Evolutionary conservation across 305 asterid genomes (phyloP).

Genomic region (Solanum hybrid): DNA sequence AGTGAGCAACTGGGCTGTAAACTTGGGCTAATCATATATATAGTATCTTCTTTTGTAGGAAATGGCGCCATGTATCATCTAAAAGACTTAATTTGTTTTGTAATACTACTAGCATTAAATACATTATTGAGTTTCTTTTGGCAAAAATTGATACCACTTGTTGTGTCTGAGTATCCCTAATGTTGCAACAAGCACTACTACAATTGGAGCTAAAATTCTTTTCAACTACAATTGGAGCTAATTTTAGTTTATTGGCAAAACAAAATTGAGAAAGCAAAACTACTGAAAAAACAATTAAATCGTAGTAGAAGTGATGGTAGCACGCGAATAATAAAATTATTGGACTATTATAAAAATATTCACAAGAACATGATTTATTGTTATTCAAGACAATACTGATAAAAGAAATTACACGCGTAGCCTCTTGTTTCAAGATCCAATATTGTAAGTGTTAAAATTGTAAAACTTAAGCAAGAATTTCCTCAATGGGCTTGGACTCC

Average conservation of each 20-base stretch:
- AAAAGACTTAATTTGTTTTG: too few relatives aligned
- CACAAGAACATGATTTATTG: too few relatives aligned
- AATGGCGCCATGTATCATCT: background rate
- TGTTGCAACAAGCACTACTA: background rate
- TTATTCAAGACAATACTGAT: background rate
- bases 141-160: too few relatives aligned
- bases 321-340: background rate
- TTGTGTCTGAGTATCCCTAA: too few relatives aligned
- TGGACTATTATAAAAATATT: too few relatives aligned
- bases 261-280: background rate
- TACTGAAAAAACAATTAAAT: background rate
- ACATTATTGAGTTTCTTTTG: too few relatives aligned
- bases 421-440: background rate
- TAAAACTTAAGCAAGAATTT: conserved; percentile 29
- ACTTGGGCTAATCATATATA: background rate
- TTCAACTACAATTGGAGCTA: background rate
- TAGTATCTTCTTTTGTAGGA: background rate
- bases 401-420: background rate
- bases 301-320: background rate
- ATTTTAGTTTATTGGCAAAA: background rate
- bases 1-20: background rate
- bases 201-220: too few relatives aligned
- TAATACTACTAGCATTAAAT: background rate
- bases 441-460: background rate
- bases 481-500: conserved; percentile 28